These are phyloP conservation scores for Angophora floribunda DNA, from an alignment of 345 rosid genomes.

Conservation along the genomic window DNA sequence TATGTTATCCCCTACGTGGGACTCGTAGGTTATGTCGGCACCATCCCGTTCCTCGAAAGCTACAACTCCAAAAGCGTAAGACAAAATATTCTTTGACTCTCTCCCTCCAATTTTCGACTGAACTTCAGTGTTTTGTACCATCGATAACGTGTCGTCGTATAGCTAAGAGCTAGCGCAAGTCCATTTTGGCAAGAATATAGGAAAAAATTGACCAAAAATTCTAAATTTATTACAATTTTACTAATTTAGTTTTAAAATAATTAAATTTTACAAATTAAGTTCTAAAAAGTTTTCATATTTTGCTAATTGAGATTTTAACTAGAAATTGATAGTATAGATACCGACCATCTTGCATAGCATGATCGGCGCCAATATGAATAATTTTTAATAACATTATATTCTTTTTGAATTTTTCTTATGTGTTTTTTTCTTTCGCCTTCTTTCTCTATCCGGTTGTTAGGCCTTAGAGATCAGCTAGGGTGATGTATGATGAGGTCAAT, in stretches of 20 bases:
- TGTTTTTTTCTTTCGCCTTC: too few species aligned
- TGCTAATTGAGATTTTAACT: too few species aligned
- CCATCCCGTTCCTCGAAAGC: conserved; percentile 34
- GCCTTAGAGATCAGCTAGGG: too few species aligned
- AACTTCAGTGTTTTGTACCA: not conserved
- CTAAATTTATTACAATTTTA: too few species aligned
- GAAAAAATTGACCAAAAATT: not conserved
- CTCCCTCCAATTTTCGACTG: not conserved
- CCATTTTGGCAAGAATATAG: not conserved
- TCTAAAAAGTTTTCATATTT: too few species aligned
- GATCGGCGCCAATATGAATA: rapidly evolving
- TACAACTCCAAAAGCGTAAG: conserved; percentile 24
- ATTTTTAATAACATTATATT: too few species aligned
- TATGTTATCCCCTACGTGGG: conserved; percentile 65
- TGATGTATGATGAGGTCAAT: too few species aligned
- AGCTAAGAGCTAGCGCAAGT: not conserved
- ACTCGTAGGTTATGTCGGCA: conserved; percentile 58
- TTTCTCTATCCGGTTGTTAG: too few species aligned
- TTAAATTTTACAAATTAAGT: too few species aligned
- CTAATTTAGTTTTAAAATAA: too few species aligned
- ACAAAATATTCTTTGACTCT: not conserved
- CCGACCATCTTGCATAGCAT: rapidly evolving
- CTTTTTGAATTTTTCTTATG: too few species aligned
- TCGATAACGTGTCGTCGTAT: not conserved
- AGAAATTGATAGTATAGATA: rapidly evolving